Conservation (phyloP, 495 filamentous ascomycete species). For the Neurospora sp. region DNA sequence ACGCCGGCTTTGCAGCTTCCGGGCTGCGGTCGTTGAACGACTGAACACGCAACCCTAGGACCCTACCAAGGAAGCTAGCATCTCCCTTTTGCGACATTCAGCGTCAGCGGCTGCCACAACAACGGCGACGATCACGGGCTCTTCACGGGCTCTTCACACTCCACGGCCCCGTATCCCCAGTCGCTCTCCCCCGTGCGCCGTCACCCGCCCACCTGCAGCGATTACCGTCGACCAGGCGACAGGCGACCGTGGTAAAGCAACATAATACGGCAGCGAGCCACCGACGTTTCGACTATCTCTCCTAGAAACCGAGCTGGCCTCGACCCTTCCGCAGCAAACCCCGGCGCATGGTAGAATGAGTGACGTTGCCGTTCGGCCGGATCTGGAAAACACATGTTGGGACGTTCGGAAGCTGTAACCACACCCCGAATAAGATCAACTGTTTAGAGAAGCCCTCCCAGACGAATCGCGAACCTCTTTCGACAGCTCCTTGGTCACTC, state of each 20-base stretch:
- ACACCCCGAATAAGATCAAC: neutral
- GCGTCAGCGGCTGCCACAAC: neutral
- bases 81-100: neutral
- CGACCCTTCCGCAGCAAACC: neutral
- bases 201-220: neutral
- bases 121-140: neutral
- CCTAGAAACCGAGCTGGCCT: neutral
- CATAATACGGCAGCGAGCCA: neutral
- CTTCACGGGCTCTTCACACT: neutral
- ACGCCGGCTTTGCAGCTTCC: neutral
- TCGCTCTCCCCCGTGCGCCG: neutral
- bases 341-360: neutral
- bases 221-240: neutral
- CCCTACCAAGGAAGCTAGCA: neutral
- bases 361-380: neutral
- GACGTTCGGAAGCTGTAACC: neutral
- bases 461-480: neutral
- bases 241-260: neutral
- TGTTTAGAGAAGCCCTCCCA: neutral
- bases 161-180: neutral
- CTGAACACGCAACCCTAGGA: neutral
- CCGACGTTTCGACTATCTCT: neutral
- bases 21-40: neutral
- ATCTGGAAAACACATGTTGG: neutral
- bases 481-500: neutral